Evolutionary conservation across 177 flowering plant genomes (phyloP), one percentile per base, ranked within the genome.

Genomic region (Vitis hybrid): DNA sequence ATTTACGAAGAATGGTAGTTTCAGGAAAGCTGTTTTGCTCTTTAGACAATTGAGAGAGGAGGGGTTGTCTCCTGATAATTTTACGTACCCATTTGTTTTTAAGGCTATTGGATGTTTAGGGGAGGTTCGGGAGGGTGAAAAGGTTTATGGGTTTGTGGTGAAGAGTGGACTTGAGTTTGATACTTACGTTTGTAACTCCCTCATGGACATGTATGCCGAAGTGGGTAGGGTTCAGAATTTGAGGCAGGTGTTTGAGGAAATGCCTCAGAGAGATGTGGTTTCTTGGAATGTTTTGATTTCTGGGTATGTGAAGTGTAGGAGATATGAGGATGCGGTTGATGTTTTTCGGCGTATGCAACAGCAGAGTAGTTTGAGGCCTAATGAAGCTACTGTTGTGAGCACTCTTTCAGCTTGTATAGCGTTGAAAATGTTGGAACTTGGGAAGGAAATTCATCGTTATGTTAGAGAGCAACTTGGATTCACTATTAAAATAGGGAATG

Each of bases 341-440:
- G 78, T 78, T 62, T 92, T 81, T 63, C 15, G 45, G 68, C 75
- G 56, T 56, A 88, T 93, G 93, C 64, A 66, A 64, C 3, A 12
- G 21, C 86, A 75, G 62, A 54, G 58, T 5, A 60, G 49, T 19
- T 70, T 81, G 66, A 78, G 34, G 74, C 92, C 89, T 50, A 85
- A 81, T 61, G 94, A 93, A 75, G 90, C 86, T 66, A 87, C 93
- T 0, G 66, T 89, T 21, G 92, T 87, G 15, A 88, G 85, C 77
- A 85, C 91, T 59, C 82, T 93, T 26, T 82, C 93, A 5, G 98
- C 94, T n/a, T 93, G 93, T 76, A 67, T 73, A 6, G 89, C 85
- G 1, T 62, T 87, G 78, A 80, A 70, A 60, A 68, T 76, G 65
- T 76, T 86, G 85, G 89, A 87, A 60, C 74, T 87, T 64, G 96